These are phyloP conservation scores for Ensete glaucum DNA, from an alignment of 176 grass and related monocot species.

Conservation along the genomic window DNA sequence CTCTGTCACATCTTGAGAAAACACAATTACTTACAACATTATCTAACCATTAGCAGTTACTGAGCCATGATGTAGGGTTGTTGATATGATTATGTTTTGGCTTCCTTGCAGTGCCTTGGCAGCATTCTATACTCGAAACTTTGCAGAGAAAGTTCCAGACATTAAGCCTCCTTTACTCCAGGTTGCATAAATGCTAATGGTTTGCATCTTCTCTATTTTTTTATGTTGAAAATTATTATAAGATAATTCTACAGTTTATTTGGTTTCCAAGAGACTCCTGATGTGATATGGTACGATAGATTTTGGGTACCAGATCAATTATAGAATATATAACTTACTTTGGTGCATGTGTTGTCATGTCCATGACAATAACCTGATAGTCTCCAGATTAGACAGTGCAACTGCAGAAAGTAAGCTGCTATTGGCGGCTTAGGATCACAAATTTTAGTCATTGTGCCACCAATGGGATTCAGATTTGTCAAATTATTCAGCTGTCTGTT, in stretches of 20 bases:
- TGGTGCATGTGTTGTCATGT: neutral
- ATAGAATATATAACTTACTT: neutral
- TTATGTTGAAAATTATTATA: neutral
- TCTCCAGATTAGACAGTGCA: neutral
- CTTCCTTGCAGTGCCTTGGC: constrained; percentile 65
- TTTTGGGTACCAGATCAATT: neutral
- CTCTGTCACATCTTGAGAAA: neutral
- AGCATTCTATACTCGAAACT: constrained; percentile 96
- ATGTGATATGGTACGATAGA: neutral
- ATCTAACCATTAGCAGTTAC: neutral
- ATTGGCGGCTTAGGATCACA: neutral
- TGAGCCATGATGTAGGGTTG: neutral
- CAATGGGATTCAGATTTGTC: neutral
- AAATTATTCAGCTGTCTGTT: neutral
- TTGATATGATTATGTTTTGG: neutral
- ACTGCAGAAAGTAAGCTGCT: neutral
- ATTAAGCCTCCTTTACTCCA: constrained; percentile 90
- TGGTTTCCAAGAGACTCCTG: neutral
- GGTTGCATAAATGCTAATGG: constrained; percentile 39
- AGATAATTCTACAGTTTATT: neutral
- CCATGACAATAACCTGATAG: neutral
- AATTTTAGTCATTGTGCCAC: neutral
- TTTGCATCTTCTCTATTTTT: constrained; percentile 11
- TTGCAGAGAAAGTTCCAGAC: constrained; percentile 82
- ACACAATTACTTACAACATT: neutral